Conservation (phyloP, 257 asterid species). For the Datura wrightii region DNA sequence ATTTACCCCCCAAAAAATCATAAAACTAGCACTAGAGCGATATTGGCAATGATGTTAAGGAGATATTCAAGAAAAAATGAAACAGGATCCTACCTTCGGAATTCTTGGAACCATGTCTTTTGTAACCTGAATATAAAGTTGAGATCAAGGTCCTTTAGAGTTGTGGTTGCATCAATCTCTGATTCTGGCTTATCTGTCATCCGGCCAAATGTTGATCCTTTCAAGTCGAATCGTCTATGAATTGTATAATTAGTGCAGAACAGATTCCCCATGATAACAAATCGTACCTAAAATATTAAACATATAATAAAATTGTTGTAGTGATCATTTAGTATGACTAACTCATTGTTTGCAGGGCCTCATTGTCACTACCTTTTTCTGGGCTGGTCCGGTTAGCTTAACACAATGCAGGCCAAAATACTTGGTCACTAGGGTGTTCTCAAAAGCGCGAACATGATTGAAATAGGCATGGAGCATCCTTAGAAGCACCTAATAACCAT, state of each 20-base stretch:
- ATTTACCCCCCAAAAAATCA: not conserved
- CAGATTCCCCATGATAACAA: constrained; percentile 41
- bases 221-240: constrained; percentile 41
- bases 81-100: constrained; percentile 30
- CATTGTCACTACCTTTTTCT: constrained; percentile 35
- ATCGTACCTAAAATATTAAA: constrained; percentile 38
- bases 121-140: constrained; percentile 38
- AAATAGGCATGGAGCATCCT: constrained; percentile 57
- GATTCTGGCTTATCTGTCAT: constrained; percentile 36
- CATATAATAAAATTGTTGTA: not conserved
- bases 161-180: constrained; percentile 41
- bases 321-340: not conserved
- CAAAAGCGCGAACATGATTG: constrained; percentile 44
- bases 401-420: constrained; percentile 56
- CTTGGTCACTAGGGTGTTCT: constrained; percentile 44
- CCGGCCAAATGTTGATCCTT: constrained; percentile 44
- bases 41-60: not conserved
- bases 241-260: constrained; percentile 38
- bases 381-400: constrained; percentile 51
- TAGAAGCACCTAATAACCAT: constrained; percentile 44
- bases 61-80: not conserved
- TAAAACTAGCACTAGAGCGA: not conserved
- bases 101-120: constrained; percentile 37
- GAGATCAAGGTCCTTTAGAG: constrained; percentile 43
- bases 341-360: not conserved